These are phyloP conservation scores for Candida tropicalis DNA, from an alignment of 1,139 yeast species.

Conservation along the genomic window DNA sequence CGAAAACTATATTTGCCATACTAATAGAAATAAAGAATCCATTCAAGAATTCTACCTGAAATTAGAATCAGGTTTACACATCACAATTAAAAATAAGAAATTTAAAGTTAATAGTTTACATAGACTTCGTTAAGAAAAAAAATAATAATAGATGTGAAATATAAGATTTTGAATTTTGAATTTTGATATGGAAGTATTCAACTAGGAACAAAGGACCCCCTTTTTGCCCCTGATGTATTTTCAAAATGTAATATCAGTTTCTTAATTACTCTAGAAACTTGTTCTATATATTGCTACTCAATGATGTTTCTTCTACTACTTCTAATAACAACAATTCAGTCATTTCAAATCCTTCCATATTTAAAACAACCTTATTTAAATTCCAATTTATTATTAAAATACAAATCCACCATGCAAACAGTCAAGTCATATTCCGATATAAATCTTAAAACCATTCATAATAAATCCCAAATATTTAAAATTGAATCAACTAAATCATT, in stretches of 20 bases:
- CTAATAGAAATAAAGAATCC: slow-evolving; percentile 12
- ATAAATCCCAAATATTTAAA: slow-evolving; percentile 5
- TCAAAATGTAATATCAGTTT: too few relatives aligned
- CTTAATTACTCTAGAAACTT: too few relatives aligned
- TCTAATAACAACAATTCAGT: background rate
- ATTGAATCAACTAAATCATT: slow-evolving; percentile 7
- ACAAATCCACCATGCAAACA: slow-evolving; percentile 2
- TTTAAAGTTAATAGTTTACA: slow-evolving; percentile 32
- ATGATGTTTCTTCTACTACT: background rate
- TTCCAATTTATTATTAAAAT: slow-evolving; percentile 5
- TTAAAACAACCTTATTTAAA: background rate
- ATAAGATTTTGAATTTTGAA: too few relatives aligned
- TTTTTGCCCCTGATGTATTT: too few relatives aligned
- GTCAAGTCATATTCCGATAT: slow-evolving; percentile 2
- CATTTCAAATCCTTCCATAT: slow-evolving; percentile 6
- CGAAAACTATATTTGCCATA: slow-evolving; percentile 19
- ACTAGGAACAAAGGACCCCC: too few relatives aligned
- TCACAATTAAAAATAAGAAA: slow-evolving; percentile 20
- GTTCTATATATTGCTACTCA: too few relatives aligned
- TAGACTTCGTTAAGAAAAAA: slow-evolving; percentile 18
- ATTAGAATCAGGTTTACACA: slow-evolving; percentile 27
- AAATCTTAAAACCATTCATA: background rate
- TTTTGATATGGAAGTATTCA: too few relatives aligned
- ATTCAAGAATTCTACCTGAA: slow-evolving; percentile 25
- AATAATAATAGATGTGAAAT: background rate